Evolutionary conservation across 805 yeast species (phyloP), one percentile per base, ranked within the genome.

Genomic region (Candida golubevii): DNA sequence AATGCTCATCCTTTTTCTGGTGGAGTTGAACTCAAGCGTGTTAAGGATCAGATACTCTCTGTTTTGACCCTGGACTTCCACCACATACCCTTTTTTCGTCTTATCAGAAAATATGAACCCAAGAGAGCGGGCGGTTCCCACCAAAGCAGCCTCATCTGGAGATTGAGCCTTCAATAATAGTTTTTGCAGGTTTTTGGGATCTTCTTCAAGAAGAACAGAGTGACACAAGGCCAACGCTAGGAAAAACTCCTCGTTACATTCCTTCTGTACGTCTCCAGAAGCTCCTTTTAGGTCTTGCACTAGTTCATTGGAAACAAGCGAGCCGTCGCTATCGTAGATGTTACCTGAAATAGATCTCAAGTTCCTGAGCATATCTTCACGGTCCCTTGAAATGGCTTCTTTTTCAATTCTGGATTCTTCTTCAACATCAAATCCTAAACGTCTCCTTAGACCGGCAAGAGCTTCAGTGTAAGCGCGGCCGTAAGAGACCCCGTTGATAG

Each of bases 1-100:
- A 12, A 86, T 85, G 74, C 90, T 83, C 95, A 85, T 85, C 74
- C 95, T 81, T 67, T 85, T 85, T 70, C 95, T 79, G 0, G 93
- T 83, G 7, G 93, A 85, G 56, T 86, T 86, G 65, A 86, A 86
- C 57, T 85, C 93, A 50, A 86, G 63, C 15, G 82, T 75, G 55
- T 85, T 85, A 48, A 86, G 63, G 29, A 86, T 71, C 58, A 84
- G 87, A 59, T 79, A 85, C 53, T 85, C 90, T 56, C 82, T 80
- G 47, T 75, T 72, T 39, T 71, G 74, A 48, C 93, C 93, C 61
- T 83, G 88, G 33, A 81, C 80, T 43, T 81, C 80, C 37, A 86
- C 70, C 39, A 84, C 65, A 14, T 83, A 59, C 45, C 91, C 93
- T 39, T 74, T 72, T 57, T 83, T 84, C 8, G 89, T 85, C 60